phyloP scores from a whole-genome alignment of 495 filamentous ascomycete species.

The Bryoglossum gracile region DNA sequence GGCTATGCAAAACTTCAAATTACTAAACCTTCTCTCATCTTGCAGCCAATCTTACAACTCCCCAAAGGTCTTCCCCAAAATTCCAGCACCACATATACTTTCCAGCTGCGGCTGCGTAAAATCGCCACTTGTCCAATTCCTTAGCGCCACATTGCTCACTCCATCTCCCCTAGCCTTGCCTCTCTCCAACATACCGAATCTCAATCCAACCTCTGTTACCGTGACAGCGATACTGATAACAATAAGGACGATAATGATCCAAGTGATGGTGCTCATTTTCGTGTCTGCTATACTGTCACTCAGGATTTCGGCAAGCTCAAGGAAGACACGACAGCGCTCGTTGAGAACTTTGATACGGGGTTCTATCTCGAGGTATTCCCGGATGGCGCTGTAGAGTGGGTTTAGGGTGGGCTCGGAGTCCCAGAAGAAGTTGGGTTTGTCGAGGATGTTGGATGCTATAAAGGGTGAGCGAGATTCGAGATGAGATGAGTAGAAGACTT shows the following conservation, averaged over 20 bases:
- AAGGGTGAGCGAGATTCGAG: background rate
- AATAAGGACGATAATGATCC: conserved; percentile 97
- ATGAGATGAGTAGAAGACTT: conserved; percentile 32
- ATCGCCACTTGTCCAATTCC: conserved; percentile 21
- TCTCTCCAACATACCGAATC: conserved; percentile 69
- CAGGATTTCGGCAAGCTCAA: conserved; percentile 93
- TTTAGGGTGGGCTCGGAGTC: conserved; percentile 91
- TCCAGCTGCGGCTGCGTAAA: conserved; percentile 34
- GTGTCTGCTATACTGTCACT: conserved; percentile 86
- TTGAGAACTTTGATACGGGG: conserved; percentile 91
- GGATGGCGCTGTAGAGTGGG: conserved; percentile 87
- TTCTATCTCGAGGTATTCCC: conserved; percentile 97
- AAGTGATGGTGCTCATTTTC: conserved; percentile 89
- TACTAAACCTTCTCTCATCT: no score
- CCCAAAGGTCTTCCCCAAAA: conserved; percentile 37
- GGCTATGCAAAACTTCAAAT: no score
- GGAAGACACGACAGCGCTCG: conserved; percentile 91
- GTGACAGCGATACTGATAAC: conserved; percentile 85
- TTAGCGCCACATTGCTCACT: conserved; percentile 26
- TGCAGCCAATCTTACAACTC: no score
- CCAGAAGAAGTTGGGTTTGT: conserved; percentile 99
- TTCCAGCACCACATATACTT: conserved; percentile 38
- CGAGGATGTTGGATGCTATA: conserved; percentile 89
- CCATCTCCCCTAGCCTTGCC: conserved; percentile 33
- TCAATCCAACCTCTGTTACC: conserved; percentile 75